A percentile compares a stretch with the other conserved stretches of the same genome.
phyloP scores from a whole-genome alignment of 179 eudicot genomes.

The Pouteria campechiana region DNA sequence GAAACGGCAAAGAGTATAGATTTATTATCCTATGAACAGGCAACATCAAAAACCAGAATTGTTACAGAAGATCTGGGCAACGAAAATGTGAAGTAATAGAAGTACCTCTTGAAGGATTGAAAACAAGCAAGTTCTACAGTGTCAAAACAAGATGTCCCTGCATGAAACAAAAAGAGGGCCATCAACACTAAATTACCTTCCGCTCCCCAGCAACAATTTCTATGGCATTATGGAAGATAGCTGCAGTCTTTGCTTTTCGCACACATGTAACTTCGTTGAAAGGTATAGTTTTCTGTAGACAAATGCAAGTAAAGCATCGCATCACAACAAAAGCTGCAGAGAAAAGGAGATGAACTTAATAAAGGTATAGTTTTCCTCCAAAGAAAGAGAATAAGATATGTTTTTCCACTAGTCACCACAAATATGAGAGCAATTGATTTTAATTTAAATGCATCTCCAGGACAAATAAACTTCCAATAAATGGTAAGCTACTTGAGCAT shows the following conservation, averaged over 20 bases:
- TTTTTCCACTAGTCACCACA: too few species aligned
- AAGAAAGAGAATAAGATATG: background rate
- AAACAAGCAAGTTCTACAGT: too few species aligned
- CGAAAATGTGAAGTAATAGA: too few species aligned
- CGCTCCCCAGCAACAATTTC: conserved; percentile 66
- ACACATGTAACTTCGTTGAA: conserved; percentile 61
- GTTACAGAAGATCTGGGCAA: too few species aligned
- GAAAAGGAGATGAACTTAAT: background rate
- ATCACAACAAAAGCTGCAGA: background rate
- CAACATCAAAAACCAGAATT: too few species aligned
- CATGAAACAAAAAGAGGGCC: too few species aligned
- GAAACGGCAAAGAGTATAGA: too few species aligned
- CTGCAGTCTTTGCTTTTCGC: conserved; percentile 86
- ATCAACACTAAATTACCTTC: conserved; percentile 60
- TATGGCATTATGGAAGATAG: conserved; percentile 90
- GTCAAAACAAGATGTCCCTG: too few species aligned
- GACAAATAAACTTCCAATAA: background rate
- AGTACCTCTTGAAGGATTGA: too few species aligned
- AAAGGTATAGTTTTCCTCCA: background rate
- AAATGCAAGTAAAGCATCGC: conserved; percentile 4
- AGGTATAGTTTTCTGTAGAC: conserved; percentile 60
- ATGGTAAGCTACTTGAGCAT: background rate
- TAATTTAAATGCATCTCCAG: background rate
- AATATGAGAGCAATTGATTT: too few species aligned
- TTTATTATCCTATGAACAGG: too few species aligned